Base-by-base conservation (phyloP, 2,329 filamentous ascomycete genomes). In the Talaromyces rugulosus region DNA sequence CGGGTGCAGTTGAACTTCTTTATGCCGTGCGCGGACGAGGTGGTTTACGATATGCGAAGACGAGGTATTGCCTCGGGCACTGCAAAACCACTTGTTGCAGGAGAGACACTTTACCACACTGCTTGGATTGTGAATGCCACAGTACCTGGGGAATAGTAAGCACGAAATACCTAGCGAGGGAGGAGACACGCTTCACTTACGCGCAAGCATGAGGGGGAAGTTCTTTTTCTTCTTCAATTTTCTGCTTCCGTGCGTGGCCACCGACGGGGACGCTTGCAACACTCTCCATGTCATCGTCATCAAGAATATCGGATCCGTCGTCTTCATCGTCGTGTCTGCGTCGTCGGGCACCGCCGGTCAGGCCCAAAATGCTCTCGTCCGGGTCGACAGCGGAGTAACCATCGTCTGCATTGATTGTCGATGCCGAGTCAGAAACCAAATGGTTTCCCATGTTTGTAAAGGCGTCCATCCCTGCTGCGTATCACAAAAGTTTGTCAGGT, bases 81-180 rank as follows among this genome's bases (percentile, higher is more conserved):
- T 98, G 80, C 95, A 99, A 76, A 99, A 99, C 95, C 95, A 99
- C 75, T 98, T 99, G 81, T 87, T 94, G 82, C 95, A 99, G 64
- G 89, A 85, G 64, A 99, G 83, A 74, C 95, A 99, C 80, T 97
- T 98, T 70, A 99, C 95, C 62, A 99, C 96, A 67, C 90, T 95
- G 74, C 90, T 89, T 2, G 95, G 89, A 62, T 96, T 96, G 80
- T 99, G 95, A 66, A 99, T 99, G 63, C 95, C 95, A 75, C 95
- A 99, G 77, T 97, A 97, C 44, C 92, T 95, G 74, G 55, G 23
- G 61, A 53, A 34, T 56, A 65, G 54, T 54, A 16, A 60, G 58
- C 30, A 5, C 7, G 8, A n/a, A 28, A n/a, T 53, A 34, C 28
- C 51, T 18, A 27, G 31, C 33, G 27, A 54, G 7, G 4, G 18